phyloP scores from a whole-genome alignment of 2,329 filamentous ascomycete species.

The Emmonsiellopsis sp. region DNA sequence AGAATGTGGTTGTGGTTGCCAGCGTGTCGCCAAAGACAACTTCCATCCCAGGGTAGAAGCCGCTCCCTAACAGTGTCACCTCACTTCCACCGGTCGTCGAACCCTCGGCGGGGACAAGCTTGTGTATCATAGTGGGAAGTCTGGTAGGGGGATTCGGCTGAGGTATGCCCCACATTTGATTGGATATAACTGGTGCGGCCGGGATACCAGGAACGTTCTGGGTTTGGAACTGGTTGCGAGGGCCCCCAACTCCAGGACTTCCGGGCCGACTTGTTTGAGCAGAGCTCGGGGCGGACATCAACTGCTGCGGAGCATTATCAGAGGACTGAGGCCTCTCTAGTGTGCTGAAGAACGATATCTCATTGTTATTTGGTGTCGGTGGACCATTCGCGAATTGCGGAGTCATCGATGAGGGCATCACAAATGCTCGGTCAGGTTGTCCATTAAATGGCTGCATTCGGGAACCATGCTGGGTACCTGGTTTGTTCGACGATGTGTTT shows the following conservation, averaged over 20 bases:
- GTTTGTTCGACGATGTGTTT: background rate
- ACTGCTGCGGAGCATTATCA: conserved; percentile 53
- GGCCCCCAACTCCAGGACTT: conserved; percentile 45
- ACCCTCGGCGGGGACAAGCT: conserved; percentile 73
- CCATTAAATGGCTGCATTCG: conserved; percentile 21
- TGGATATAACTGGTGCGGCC: conserved; percentile 38
- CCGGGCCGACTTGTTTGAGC: conserved; percentile 67
- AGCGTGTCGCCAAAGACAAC: conserved; percentile 71
- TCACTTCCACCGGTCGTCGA: conserved; percentile 77
- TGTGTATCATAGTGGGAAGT: conserved; percentile 59
- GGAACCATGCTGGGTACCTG: background rate
- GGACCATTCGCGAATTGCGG: conserved; percentile 50
- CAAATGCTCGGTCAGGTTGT: conserved; percentile 38
- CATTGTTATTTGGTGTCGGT: conserved; percentile 55
- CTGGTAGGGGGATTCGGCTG: conserved; percentile 42
- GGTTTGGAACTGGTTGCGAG: conserved; percentile 29
- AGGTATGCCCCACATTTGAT: conserved; percentile 43
- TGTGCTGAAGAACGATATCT: conserved; percentile 50
- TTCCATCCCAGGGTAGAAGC: conserved; percentile 69
- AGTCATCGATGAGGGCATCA: conserved; percentile 31
- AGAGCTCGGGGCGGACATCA: conserved; percentile 65
- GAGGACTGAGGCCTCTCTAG: conserved; percentile 53
- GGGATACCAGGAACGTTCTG: conserved; percentile 19
- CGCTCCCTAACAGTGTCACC: conserved; percentile 72
- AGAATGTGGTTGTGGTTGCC: conserved; percentile 66